Conservation (phyloP, 495 filamentous ascomycete species). For the Aspergillus sclerotioniger region DNA sequence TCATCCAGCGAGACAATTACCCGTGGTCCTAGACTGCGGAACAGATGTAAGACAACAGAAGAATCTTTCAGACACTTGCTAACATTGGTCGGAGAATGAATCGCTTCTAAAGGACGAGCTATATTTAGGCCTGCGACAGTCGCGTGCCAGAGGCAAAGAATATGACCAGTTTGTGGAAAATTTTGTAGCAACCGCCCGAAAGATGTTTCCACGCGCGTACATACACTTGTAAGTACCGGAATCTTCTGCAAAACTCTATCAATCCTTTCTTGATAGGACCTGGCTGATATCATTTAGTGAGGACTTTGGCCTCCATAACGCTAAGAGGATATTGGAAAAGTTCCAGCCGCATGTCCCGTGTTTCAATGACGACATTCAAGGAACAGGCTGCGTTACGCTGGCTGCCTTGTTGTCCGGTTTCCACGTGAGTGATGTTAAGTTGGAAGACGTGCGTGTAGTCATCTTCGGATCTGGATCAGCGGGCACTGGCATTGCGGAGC, state of each 20-base stretch:
- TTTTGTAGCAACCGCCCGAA: constrained; percentile 65
- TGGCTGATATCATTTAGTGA: constrained; percentile 33
- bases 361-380: constrained; percentile 91
- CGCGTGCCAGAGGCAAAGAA: constrained; percentile 63
- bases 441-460: constrained; percentile 66
- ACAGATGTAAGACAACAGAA: constrained; percentile 55
- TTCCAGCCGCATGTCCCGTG: constrained; percentile 71
- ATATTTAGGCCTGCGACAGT: constrained; percentile 72
- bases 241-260: not conserved
- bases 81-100: constrained; percentile 55
- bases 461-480: constrained; percentile 84
- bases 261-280: not conserved
- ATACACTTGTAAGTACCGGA: constrained; percentile 66
- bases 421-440: constrained; percentile 63
- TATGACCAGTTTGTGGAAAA: constrained; percentile 78
- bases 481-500: constrained; percentile 82
- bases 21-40: constrained; percentile 84
- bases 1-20: constrained; percentile 73
- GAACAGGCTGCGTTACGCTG: constrained; percentile 83
- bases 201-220: constrained; percentile 75
- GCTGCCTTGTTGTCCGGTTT: constrained; percentile 75
- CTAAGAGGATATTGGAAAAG: constrained; percentile 67
- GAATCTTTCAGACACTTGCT: constrained; percentile 1
- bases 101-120: constrained; percentile 73
- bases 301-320: constrained; percentile 59